Evolutionary conservation across 306 rosid species (phyloP), one percentile per base, ranked within the genome.

Genomic region (Datisca glomerata): DNA sequence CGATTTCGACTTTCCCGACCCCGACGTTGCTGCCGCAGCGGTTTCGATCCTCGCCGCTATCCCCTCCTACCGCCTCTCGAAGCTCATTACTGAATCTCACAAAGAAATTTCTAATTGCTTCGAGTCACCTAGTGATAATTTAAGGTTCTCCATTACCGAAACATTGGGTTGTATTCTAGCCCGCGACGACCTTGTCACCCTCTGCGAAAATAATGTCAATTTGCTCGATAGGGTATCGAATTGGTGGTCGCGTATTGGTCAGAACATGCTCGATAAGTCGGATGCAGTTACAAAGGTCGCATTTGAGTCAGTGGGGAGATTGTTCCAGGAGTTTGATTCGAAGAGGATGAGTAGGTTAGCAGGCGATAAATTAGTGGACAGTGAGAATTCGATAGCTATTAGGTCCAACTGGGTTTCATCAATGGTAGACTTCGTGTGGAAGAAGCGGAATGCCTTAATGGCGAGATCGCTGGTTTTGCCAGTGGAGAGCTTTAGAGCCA

Each of bases 371-470:
- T 63, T 89, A 1, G 84, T 89, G 2, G 98, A 89, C 27, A 84
- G 96, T n/a, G 98, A 89, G 53, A 89, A 84, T 13, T 89, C 98
- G 12, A 64, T 89, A 4, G 95, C 96, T 4, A 84, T 89, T 45
- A 71, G 98, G 21, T 84, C 98, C 38, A 89, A 84, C 39, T 89
- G 98, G 98, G 85, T 89, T 21, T 89, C 96, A 0, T 78, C 86
- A 3, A 89, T 78, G 96, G 98, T 85, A 8, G 96, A 89, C 51
- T 68, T 89, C 1, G 98, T 89, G 14, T 89, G 98, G 98, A 78
- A 70, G 78, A 84, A 66, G 65, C 85, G 98, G n/a, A 81, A 63
- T 13, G 79, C 95, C 4, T 66, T 89, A 51, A 84, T 80, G 93
- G 91, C 92, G 11, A 78, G 98, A 47, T 89, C 98, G 9, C 41